Base-by-base conservation (phyloP, 2,329 filamentous ascomycete species). In the Xylariaceae sp. region DNA sequence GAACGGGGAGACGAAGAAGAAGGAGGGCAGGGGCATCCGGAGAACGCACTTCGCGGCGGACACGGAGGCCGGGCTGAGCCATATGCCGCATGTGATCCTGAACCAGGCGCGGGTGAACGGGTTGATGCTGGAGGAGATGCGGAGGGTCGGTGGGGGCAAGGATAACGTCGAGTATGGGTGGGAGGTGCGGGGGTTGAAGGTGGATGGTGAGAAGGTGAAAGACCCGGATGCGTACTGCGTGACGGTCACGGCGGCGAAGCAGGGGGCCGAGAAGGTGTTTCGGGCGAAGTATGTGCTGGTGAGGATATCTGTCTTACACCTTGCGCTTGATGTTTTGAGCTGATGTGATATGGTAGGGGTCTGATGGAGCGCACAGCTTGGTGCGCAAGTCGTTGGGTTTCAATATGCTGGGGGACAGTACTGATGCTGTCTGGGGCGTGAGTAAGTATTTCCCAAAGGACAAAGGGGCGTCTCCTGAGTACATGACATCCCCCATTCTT, bases 31-130 rank as follows among this genome's bases (percentile, higher is more conserved):
- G 28, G 49, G 47, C 8, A 78, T 82, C 42, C 57, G 60, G 32
- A 59, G 76, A 38, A 72, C 64, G 2, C 64, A 68, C 26, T 66
- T 67, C 19, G 69, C 73, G 0, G 65, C 76, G 2, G 80, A 84
- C 55, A 78, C 72, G 37, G 65, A 72, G 49, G 66, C 68, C 1
- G 73, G 70, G 1, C 53, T 79, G 26, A 76, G 68, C 45, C 72
- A 76, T 52, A 66, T 72, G 48, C 73, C 74, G 17, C 74, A 79
- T 55, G 68, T 80, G 30, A 79, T 79, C 31, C 54, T 79, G 22
- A 78, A 75, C 47, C 76, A 80, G 60, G 75, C 74, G 1, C 59
- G 72, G 12, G 64, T 80, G 15, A 78, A 80, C 48, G 68, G 62
- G 13, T 44, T 81, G 15, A 64, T 85, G 55, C 66, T 82, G 26